Base-by-base conservation (phyloP, 352 stramenopile genomes). In the Globisporangium megalacanthum region DNA sequence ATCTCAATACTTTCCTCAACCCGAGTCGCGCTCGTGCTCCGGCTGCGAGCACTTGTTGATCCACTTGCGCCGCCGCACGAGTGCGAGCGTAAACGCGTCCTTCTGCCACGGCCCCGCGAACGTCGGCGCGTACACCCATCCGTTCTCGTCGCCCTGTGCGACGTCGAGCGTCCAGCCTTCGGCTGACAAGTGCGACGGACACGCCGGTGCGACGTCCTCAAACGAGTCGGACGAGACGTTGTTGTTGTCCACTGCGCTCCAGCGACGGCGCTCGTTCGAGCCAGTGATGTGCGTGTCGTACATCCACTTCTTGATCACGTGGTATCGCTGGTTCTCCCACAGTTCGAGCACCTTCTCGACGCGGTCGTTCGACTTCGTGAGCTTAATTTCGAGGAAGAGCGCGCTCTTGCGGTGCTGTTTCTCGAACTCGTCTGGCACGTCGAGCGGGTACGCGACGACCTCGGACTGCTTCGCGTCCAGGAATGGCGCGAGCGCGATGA, bases 321-420 rank as follows among this genome's bases (percentile, higher is more conserved):
- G 70, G 64, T 79, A 92, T n/a, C 81, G 79, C 61, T 94, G 79
- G 68, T 92, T 89, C 69, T 94, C 82, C 82, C 83, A 94, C 22
- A 92, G 71, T 66, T 92, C 82, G n/a, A 94, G 70, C 33, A 84
- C 69, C 54, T 80, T 70, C 54, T 89, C 76, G 29, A 84, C 74
- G 29, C 64, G 64, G 35, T 83, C 75, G 49, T 82, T 83, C 4
- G 67, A 68, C 17, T 47, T 46, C 20, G 62, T 75, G 39, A 82
- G 53, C 50, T 74, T 77, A 48, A 89, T 69, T 65, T 88, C 79
- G 19, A 89, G 68, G 36, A 79, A 82, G 13, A 89, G 50, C 39
- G 74, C 66, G 6, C 72, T 75, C 52, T 83, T 86, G 68, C 75
- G 66, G 13, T 85, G 76, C 57, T 84, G 73, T 51, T 82, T 84